These are phyloP conservation scores for Coemansia javaensis DNA, from an alignment of 192 early-diverging fungal species.

Conservation along the genomic window DNA sequence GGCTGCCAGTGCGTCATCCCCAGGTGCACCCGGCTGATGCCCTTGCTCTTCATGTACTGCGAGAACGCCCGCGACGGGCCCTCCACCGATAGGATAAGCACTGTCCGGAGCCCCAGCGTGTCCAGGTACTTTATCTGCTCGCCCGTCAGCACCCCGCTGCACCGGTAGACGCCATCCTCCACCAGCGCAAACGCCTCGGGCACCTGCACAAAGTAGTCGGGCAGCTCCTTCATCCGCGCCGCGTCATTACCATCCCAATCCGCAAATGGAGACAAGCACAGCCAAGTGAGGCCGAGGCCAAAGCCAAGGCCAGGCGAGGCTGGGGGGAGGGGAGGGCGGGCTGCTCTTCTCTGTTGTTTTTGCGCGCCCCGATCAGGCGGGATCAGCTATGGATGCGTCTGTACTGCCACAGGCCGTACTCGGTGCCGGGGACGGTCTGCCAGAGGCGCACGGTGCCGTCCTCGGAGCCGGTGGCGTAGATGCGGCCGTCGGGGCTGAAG, in stretches of 20 bases:
- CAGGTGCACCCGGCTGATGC: slow-evolving; percentile 64
- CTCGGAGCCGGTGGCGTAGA: slow-evolving; percentile 89
- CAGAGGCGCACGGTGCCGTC: slow-evolving; percentile 89
- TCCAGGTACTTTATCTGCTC: slow-evolving; percentile 77
- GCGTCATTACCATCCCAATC: too few relatives aligned
- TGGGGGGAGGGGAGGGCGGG: too few relatives aligned
- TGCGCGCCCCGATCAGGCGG: background rate
- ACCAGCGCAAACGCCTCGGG: slow-evolving; percentile 89
- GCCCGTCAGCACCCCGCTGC: slow-evolving; percentile 64
- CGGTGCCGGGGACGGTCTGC: slow-evolving; percentile 77
- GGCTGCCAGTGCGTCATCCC: slow-evolving; percentile 66
- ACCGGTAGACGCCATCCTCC: slow-evolving; percentile 83
- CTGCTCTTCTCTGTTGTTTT: too few relatives aligned
- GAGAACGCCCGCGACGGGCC: slow-evolving; percentile 68
- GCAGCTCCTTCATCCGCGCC: slow-evolving; percentile 40
- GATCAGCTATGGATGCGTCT: slow-evolving; percentile 12
- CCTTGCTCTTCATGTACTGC: slow-evolving; percentile 68
- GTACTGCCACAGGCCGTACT: slow-evolving; percentile 81
- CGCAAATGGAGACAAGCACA: too few relatives aligned
- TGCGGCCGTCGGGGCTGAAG: slow-evolving; percentile 86
- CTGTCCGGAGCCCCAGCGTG: slow-evolving; percentile 70
- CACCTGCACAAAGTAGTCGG: slow-evolving; percentile 44
- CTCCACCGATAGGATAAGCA: slow-evolving; percentile 79
- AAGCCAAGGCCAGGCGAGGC: too few relatives aligned
- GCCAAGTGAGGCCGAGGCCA: too few relatives aligned